Conservation (phyloP, 441 rosid genomes). For the Biscutella laevigata region DNA sequence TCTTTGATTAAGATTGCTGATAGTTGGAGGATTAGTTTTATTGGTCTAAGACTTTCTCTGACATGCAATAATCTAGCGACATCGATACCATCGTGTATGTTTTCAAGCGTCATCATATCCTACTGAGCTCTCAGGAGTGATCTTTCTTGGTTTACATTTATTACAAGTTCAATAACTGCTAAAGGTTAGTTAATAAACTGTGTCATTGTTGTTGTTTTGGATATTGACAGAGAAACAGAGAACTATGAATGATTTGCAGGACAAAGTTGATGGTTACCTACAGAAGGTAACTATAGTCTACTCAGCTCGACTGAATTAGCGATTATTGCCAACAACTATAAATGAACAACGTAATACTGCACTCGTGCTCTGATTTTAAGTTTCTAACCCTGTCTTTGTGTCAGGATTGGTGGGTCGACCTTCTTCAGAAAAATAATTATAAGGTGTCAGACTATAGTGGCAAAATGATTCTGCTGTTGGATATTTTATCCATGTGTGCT, state of each 20-base stretch:
- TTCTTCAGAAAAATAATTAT: constrained; percentile 65
- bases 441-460: constrained; percentile 77
- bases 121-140: neutral
- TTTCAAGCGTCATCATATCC: constrained; percentile 2
- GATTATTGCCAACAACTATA: neutral
- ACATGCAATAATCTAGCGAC: neutral
- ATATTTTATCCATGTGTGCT: constrained; percentile 70
- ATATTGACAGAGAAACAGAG: constrained; percentile 54
- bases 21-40: neutral
- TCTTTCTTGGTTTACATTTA: constrained; percentile 7
- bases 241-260: constrained; percentile 40
- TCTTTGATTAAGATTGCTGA: neutral
- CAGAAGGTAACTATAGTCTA: constrained; percentile 48
- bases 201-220: constrained; percentile 12
- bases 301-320: neutral
- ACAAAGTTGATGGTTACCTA: constrained; percentile 64
- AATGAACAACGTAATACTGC: neutral
- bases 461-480: constrained; percentile 95
- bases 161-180: neutral
- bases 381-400: constrained; percentile 13
- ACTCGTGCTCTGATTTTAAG: neutral
- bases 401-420: constrained; percentile 98
- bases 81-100: neutral
- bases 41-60: neutral
- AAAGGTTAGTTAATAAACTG: neutral